A percentile compares a stretch with the other conserved stretches of the same genome.
Evolutionary conservation across 2,329 filamentous ascomycete species (phyloP).

Genomic region (Fusarium algeriense): DNA sequence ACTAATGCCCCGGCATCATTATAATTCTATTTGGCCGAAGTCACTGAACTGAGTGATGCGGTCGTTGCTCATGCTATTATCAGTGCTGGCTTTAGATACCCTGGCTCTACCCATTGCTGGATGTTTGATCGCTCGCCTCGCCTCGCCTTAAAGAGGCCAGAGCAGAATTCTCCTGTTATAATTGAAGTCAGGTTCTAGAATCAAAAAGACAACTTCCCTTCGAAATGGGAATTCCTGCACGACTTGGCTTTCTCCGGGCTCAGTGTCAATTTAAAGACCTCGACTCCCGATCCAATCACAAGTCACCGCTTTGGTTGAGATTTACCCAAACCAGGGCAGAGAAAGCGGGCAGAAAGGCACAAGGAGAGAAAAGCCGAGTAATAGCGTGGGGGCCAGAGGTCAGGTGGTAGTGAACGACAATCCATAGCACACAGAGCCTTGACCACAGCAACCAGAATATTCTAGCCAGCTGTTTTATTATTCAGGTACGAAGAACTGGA

Average conservation of each 20-base stretch:
- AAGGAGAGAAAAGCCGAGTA: conserved; percentile 16
- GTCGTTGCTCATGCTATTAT: not conserved
- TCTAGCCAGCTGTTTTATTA: conserved; percentile 13
- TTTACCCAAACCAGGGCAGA: not conserved
- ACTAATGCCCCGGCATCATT: not conserved
- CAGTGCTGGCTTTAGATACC: not conserved
- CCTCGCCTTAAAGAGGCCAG: conserved; percentile 5
- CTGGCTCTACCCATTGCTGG: not conserved
- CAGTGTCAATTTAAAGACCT: not conserved
- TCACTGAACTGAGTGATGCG: not conserved
- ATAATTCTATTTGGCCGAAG: not conserved
- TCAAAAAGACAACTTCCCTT: not conserved
- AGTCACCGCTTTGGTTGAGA: not conserved
- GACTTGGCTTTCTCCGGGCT: not conserved
- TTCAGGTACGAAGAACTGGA: not conserved
- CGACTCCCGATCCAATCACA: conserved; percentile 4
- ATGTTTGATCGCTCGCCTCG: not conserved
- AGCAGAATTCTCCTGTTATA: not conserved
- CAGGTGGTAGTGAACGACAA: conserved; percentile 29
- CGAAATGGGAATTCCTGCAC: not conserved
- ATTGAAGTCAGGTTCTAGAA: not conserved
- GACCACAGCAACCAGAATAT: conserved; percentile 22
- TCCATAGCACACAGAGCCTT: conserved; percentile 21
- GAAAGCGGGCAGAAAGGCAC: conserved; percentile 21
- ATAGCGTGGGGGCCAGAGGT: conserved; percentile 37